Percentiles rank a stretch among this genome's conserved stretches.
Evolutionary conservation across 176 grass and related monocot genomes (phyloP).

Genomic region (Poa annua): DNA sequence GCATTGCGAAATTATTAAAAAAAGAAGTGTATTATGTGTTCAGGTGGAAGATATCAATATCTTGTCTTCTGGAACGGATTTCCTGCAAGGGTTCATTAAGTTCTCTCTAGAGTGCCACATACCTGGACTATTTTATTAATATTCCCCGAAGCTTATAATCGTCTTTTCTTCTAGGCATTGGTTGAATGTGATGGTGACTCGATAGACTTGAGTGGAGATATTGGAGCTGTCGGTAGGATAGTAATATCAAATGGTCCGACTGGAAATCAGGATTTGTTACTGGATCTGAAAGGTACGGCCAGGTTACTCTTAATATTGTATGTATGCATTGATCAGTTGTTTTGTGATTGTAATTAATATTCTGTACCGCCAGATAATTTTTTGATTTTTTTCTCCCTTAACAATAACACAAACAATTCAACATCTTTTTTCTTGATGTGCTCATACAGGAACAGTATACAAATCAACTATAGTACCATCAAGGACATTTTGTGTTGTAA

Average conservation of each 20-base stretch:
- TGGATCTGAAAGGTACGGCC: slow-evolving; percentile 87
- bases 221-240: slow-evolving; percentile 85
- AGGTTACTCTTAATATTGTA: slow-evolving; percentile 10
- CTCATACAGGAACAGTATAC: slow-evolving; percentile 89
- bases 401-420: slow-evolving; percentile 18
- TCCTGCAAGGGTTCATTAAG: slow-evolving; percentile 17
- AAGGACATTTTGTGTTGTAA: slow-evolving; percentile 97
- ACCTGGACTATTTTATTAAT: slow-evolving; percentile 29
- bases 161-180: slow-evolving; percentile 70
- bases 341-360: slow-evolving; percentile 19
- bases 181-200: slow-evolving; percentile 97
- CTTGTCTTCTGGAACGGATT: not conserved
- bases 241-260: slow-evolving; percentile 75
- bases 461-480: slow-evolving; percentile 91
- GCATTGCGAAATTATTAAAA: not conserved
- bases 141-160: slow-evolving; percentile 33
- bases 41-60: not conserved
- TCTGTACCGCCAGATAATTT: not conserved
- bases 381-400: slow-evolving; percentile 1
- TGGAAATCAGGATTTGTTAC: slow-evolving; percentile 75
- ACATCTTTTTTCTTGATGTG: slow-evolving; percentile 31
- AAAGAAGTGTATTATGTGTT: slow-evolving; percentile 3
- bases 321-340: not conserved
- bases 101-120: not conserved
- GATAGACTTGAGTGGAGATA: slow-evolving; percentile 95